These are phyloP conservation scores for Chaetoscypha palmicola DNA, from an alignment of 2,329 filamentous ascomycete genomes.

Conservation along the genomic window DNA sequence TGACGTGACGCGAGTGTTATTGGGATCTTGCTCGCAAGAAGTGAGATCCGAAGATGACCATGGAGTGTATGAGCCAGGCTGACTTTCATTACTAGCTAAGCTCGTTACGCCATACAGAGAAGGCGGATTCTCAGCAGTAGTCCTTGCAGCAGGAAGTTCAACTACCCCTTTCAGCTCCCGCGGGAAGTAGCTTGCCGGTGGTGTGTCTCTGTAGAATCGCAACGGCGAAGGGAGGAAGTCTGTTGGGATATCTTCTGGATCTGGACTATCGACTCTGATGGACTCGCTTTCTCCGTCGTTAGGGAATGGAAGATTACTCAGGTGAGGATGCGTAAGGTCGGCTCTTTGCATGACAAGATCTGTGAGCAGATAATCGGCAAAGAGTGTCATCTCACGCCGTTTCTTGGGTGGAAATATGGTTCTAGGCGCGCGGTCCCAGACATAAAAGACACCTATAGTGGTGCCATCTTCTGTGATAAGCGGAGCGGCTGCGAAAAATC, in stretches of 20 bases:
- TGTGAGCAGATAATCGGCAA: slow-evolving; percentile 15
- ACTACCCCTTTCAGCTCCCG: too few species aligned
- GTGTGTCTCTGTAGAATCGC: neutral
- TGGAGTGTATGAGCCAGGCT: too few species aligned
- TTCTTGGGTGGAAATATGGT: slow-evolving; percentile 22
- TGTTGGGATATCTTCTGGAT: neutral
- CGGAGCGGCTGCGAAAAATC: slow-evolving; percentile 34
- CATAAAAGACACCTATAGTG: slow-evolving; percentile 29
- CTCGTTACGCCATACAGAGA: too few species aligned
- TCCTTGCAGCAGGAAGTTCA: too few species aligned
- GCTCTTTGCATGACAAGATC: slow-evolving; percentile 6
- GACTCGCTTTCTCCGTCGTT: neutral
- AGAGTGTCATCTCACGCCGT: slow-evolving; percentile 27
- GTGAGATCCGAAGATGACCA: too few species aligned
- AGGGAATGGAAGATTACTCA: neutral
- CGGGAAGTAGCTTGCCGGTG: neutral
- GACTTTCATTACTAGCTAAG: too few species aligned
- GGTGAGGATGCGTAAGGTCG: neutral
- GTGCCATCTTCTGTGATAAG: slow-evolving; percentile 28
- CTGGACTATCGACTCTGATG: neutral
- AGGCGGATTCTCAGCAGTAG: too few species aligned
- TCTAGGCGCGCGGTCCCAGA: slow-evolving; percentile 27
- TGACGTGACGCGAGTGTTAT: too few species aligned
- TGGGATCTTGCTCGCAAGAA: too few species aligned
- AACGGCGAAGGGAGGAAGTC: neutral